phyloP scores from a whole-genome alignment of 352 stramenopile genomes.

The Pythium rishiriense region DNA sequence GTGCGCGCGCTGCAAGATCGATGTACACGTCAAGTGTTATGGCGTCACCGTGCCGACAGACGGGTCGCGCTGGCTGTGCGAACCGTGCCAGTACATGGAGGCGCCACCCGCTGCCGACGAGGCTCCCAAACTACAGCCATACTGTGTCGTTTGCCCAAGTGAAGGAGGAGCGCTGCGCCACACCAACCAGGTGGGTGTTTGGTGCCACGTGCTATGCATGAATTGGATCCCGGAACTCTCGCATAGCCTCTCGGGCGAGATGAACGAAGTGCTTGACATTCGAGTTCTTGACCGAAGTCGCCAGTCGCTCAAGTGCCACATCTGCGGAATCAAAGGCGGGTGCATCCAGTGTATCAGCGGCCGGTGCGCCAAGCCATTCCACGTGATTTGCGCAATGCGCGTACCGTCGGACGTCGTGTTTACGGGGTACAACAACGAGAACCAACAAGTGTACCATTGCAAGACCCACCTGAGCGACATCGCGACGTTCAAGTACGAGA shows the following conservation, averaged over 20 bases:
- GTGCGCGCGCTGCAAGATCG: slow-evolving; percentile 60
- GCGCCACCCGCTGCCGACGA: slow-evolving; percentile 3
- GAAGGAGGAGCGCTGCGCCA: slow-evolving; percentile 72
- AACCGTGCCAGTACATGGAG: slow-evolving; percentile 55
- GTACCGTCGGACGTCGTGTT: slow-evolving; percentile 68
- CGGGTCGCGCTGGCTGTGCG: slow-evolving; percentile 57
- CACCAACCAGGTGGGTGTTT: slow-evolving; percentile 57
- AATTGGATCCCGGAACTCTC: slow-evolving; percentile 89
- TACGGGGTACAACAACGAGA: slow-evolving; percentile 79
- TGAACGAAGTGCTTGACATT: slow-evolving; percentile 71
- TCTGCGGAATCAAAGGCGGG: slow-evolving; percentile 80
- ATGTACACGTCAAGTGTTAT: slow-evolving; percentile 84
- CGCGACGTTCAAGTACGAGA: slow-evolving; percentile 51
- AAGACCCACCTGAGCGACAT: slow-evolving; percentile 73
- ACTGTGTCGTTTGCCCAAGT: slow-evolving; percentile 69
- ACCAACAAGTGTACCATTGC: slow-evolving; percentile 85
- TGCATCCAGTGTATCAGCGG: slow-evolving; percentile 90
- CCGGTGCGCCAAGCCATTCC: slow-evolving; percentile 80
- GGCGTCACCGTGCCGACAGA: slow-evolving; percentile 46
- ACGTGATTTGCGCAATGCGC: slow-evolving; percentile 80
- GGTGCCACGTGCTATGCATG: slow-evolving; percentile 83
- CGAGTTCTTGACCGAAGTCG: slow-evolving; percentile 64
- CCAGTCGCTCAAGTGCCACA: slow-evolving; percentile 67
- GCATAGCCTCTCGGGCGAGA: slow-evolving; percentile 52
- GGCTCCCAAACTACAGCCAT: slow-evolving; percentile 30